A percentile compares a stretch with the other conserved stretches of the same genome.
Conservation (phyloP, 2,329 filamentous ascomycete species). For the Beauveria brongniartii region DNA sequence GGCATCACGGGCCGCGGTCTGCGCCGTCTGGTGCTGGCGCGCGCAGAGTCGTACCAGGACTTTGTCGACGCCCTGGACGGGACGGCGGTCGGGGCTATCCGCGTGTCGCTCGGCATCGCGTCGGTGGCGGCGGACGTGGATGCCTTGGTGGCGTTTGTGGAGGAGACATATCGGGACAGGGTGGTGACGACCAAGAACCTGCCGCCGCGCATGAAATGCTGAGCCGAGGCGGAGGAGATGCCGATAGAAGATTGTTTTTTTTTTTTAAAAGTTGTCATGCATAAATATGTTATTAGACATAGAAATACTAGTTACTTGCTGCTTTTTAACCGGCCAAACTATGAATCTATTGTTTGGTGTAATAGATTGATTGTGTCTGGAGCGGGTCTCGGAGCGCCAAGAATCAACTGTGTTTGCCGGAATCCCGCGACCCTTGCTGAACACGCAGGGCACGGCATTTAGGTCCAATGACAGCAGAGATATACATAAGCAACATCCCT, state of each 20-base stretch:
- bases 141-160: constrained; percentile 26
- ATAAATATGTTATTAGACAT: not conserved
- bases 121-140: constrained; percentile 28
- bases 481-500: not conserved
- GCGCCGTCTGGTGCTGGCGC: constrained; percentile 9
- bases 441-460: not conserved
- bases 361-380: not conserved
- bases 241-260: not conserved
- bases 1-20: constrained; percentile 17
- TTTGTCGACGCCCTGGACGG: constrained; percentile 14
- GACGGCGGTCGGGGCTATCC: constrained; percentile 24
- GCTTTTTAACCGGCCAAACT: not conserved
- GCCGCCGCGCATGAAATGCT: constrained; percentile 11
- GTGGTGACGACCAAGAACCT: constrained; percentile 8
- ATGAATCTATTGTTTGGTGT: constrained; percentile 1
- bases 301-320: not conserved
- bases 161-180: constrained; percentile 25
- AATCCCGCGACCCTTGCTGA: not conserved
- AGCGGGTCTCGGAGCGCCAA: not conserved
- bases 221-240: not conserved
- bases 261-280: not conserved
- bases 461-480: not conserved
- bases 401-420: not conserved
- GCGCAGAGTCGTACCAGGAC: constrained; percentile 17
- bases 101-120: constrained; percentile 31